These are phyloP conservation scores for Rhytidhysteron rufulum DNA, from an alignment of 2,329 filamentous ascomycete species.

Conservation along the genomic window DNA sequence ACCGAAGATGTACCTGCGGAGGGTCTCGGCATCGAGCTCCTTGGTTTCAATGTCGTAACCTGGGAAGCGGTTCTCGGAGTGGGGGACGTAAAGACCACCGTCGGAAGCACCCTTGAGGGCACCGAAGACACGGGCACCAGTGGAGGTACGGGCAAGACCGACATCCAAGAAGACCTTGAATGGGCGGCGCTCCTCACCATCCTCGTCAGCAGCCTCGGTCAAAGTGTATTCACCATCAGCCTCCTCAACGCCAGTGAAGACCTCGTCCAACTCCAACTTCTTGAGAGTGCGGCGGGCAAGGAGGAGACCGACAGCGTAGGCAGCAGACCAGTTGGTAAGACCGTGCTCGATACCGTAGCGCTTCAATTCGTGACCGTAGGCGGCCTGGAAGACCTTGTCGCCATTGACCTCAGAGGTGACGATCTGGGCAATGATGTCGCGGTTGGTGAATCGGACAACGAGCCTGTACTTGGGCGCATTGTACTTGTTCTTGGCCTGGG, in stretches of 20 bases:
- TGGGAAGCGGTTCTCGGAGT: slow-evolving; percentile 99
- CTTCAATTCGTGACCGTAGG: slow-evolving; percentile 96
- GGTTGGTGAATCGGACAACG: slow-evolving; percentile 99
- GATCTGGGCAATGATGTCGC: slow-evolving; percentile 98
- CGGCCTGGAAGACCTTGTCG: slow-evolving; percentile 90
- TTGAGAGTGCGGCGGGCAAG: slow-evolving; percentile 93
- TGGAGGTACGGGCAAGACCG: slow-evolving; percentile 94
- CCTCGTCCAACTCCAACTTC: slow-evolving; percentile 94
- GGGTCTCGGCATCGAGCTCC: slow-evolving; percentile 94
- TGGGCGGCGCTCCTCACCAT: slow-evolving; percentile 83
- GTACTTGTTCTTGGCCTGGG: slow-evolving; percentile 99
- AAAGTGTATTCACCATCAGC: slow-evolving; percentile 92
- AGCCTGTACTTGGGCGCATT: slow-evolving; percentile 99
- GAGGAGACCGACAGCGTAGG: slow-evolving; percentile 94
- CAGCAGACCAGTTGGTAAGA: slow-evolving; percentile 99
- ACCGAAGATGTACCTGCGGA: slow-evolving; percentile 99
- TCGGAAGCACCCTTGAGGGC: slow-evolving; percentile 99
- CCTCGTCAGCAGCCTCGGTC: slow-evolving; percentile 91
- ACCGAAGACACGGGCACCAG: slow-evolving; percentile 97
- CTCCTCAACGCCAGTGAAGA: slow-evolving; percentile 95
- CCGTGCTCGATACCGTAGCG: slow-evolving; percentile 97
- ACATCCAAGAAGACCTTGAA: slow-evolving; percentile 99
- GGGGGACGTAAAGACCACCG: slow-evolving; percentile 92
- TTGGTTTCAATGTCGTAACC: slow-evolving; percentile 96
- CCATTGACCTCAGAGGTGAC: slow-evolving; percentile 92